These are phyloP conservation scores for Fusarium secorum DNA, from an alignment of 2,329 filamentous ascomycete genomes.

Conservation along the genomic window DNA sequence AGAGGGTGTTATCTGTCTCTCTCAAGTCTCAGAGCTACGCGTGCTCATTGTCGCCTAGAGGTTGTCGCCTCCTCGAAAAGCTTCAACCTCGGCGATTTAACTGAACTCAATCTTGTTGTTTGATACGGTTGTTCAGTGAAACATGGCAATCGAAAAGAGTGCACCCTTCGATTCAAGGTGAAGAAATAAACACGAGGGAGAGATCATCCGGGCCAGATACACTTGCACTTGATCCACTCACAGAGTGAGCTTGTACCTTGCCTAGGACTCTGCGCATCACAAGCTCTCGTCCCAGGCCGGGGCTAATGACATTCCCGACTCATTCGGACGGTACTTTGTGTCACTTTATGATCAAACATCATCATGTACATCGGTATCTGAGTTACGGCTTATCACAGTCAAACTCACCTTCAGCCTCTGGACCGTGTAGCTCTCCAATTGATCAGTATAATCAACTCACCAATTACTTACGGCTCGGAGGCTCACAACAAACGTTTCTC, in stretches of 20 bases:
- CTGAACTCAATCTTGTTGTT: neutral
- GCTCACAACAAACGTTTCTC: neutral
- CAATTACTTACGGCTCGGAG: neutral
- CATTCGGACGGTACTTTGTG: neutral
- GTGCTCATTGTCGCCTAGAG: slow-evolving; percentile 13
- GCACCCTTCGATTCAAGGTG: neutral
- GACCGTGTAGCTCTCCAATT: neutral
- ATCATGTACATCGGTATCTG: neutral
- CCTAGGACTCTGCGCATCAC: slow-evolving; percentile 19
- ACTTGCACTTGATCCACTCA: slow-evolving; percentile 14
- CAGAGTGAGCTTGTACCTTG: slow-evolving; percentile 8
- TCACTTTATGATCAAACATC: neutral
- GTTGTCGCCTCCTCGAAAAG: neutral
- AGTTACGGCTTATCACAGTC: neutral
- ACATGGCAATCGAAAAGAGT: neutral
- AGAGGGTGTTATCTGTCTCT: slow-evolving; percentile 2
- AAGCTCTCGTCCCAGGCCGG: slow-evolving; percentile 1
- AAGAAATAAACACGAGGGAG: slow-evolving; percentile 7
- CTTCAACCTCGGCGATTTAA: neutral
- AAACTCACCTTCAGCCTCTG: neutral
- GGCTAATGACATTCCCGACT: neutral
- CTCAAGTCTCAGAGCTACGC: slow-evolving; percentile 10
- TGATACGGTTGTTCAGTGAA: neutral
- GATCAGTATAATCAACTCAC: neutral
- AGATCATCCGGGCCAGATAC: slow-evolving; percentile 11